Evolutionary conservation across 805 yeast species (phyloP), one percentile per base, ranked within the genome.

Genomic region (Wickerhamiella australiensis): DNA sequence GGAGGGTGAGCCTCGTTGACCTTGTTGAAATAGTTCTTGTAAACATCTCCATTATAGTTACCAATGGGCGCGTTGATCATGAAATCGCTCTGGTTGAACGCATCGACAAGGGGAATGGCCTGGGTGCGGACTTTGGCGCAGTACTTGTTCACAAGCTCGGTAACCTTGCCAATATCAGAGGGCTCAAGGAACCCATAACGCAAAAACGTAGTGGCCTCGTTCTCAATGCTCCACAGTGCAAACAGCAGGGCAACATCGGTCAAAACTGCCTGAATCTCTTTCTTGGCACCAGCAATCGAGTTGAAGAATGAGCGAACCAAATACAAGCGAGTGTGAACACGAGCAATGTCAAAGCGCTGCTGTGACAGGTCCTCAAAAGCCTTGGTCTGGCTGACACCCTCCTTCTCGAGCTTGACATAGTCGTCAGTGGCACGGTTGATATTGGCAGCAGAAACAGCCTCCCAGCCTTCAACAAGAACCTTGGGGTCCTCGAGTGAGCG

Each of bases 51-150:
- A 57, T 82, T 76, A 65, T 74, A 80, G 52, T 71, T 74, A 42
- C 95, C 95, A 51, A 86, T 73, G 3, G 88, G 79, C 0, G 95
- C 78, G 63, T 85, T 83, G 59, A 86, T 73, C 68, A 82, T 74
- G 62, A 73, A 80, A 66, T 86, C 94, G 27, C 85, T 77, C 56
- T 81, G 73, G 66, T 81, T 77, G 71, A 86, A 86, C 2, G 90
- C 73, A 65, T 86, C 95, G 1, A 94, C 82, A 58, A 82, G 70
- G 1, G 82, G 81, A 61, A 84, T 77, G 49, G 81, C 82, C 59
- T 81, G 78, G 27, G 77, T 75, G 62, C 95, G 72, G 29, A 80
- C 60, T 22, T 66, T 67, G 11, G 69, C 65, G 54, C 81, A 66
- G 54, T 79, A 61, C 43, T 61, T 62, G 33, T 71, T 72, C 48